Conservation (phyloP, 1,139 yeast species). For the Fermentozyma sake region DNA sequence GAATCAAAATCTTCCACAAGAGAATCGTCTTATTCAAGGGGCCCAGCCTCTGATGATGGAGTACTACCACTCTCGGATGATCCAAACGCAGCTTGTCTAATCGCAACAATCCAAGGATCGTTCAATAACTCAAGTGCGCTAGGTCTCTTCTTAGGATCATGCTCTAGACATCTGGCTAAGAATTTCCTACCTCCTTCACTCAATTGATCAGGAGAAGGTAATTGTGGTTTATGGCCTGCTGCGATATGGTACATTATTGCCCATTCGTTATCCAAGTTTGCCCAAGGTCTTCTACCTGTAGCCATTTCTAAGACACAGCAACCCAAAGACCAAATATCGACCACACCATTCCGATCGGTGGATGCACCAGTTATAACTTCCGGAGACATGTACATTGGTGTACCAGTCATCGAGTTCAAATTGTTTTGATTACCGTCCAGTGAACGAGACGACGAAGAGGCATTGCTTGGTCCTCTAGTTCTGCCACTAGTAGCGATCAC, state of each 20-base stretch:
- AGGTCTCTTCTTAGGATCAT: slow-evolving; percentile 73
- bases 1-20: no score
- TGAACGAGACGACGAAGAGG: slow-evolving; percentile 7
- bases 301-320: slow-evolving; percentile 82
- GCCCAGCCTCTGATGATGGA: slow-evolving; percentile 35
- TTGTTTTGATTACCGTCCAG: slow-evolving; percentile 16
- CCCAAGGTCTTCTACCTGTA: slow-evolving; percentile 83
- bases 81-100: slow-evolving; percentile 67
- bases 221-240: slow-evolving; percentile 85
- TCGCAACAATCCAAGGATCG: slow-evolving; percentile 87
- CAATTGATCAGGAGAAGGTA: slow-evolving; percentile 77
- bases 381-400: slow-evolving; percentile 99
- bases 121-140: slow-evolving; percentile 79
- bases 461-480: slow-evolving; percentile 27
- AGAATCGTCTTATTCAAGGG: no score
- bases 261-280: slow-evolving; percentile 93
- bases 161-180: slow-evolving; percentile 71
- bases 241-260: slow-evolving; percentile 98
- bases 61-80: slow-evolving; percentile 33
- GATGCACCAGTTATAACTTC: slow-evolving; percentile 84
- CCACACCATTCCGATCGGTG: slow-evolving; percentile 64
- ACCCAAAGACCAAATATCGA: slow-evolving; percentile 82
- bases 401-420: slow-evolving; percentile 72
- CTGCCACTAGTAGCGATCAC: slow-evolving; percentile 74
- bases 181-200: slow-evolving; percentile 70